Base-by-base conservation (phyloP, 345 rosid species). In the Populus deltoides region DNA sequence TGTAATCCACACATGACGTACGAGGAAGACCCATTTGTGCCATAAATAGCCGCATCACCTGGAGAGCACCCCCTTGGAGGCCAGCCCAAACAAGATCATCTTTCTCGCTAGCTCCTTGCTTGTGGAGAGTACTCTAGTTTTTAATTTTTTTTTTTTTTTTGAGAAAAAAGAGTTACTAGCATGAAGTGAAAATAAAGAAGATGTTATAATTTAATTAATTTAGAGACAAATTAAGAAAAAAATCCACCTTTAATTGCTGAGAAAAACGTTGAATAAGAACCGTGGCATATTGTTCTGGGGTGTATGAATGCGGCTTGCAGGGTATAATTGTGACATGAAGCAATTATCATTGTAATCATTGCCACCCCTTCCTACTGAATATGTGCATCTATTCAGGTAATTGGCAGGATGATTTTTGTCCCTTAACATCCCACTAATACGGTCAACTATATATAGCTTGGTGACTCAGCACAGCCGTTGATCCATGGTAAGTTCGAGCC, bases 31-130 rank as follows among this genome's bases (percentile, higher is more conserved):
- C 87, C 80, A 5, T 77, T 75, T 22, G 71, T 69, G 38, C 86
- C 87, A 1, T 68, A 65, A 0, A 66, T 53, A 0, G 77, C 80
- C 5, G 73, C 63, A 51, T 73, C 80, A 27, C 73, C 69, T 3
- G 88, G 92, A 35, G 84, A 57, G 33, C 91, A 87, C 1, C 90
- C 92, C 17, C 82, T 75, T 47, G 66, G 71, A 51, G 82, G 33
- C 81, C 11, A 87, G 5, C 22, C 86, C 86, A 57, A 89, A 85
- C 59, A 88, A 1, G 0, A 87, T 86, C 20, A 88, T 70, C 73
- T 79, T 85, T 75, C 88, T 84, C 70, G 82, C 87, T 73, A 31
- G 33, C 3, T 31, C 87, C 87, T 7, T 20, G 7, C 5, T 51
- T 38, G 68, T 81, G 45, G 49, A 84, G 57, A 36, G n/a, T 59